Base-by-base conservation (phyloP, 2,329 filamentous ascomycete species). In the Cladorrhinum sp. region DNA sequence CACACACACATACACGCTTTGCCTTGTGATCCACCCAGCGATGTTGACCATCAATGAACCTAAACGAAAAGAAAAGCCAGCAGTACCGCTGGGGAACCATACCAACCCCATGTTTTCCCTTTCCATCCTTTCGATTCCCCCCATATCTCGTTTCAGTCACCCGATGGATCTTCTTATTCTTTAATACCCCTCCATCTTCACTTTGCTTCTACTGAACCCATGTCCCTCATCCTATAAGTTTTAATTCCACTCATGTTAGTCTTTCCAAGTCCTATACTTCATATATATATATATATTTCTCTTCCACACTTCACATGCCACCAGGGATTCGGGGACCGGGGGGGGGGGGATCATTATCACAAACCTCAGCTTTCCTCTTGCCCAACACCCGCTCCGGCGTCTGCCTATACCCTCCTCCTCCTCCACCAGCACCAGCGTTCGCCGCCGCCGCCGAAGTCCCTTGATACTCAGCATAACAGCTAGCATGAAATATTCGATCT, bases 401-500 rank as follows among this genome's bases (percentile, higher is more conserved):
- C 21, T 6, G n/a, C 23, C 46, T 36, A 52, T 59, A 50, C 26
- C 18, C n/a, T 10, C 6, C 57, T 30, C 23, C 28, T 51, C 33
- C 30, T 7, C n/a, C 14, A 18, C 51, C 16, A 20, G n/a, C 21
- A 20, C 23, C n/a, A n/a, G 26, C 26, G 26, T 5, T n/a, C 26
- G 26, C 20, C 2, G 24, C 51, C n/a, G 18, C 55, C 30, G 51
- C 55, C 51, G 51, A 16, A 88, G 36, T 84, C 89, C 30, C 42
- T 20, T 56, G 36, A 48, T 91, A 89, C 76, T 97, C 94, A 18
- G 86, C 85, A 73, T 94, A 91, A 73, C 95, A 99, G 58, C 87
- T 96, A 10, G 89, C 92, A 74, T 99, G 95, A 70, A 92, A 98
- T 16, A 95, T 89, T 64, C 91, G 86, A 59, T 83, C 86, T 36